These are phyloP conservation scores for Pseudonitzschia multiseries DNA, from an alignment of 108 stramenopile genomes.

Conservation along the genomic window DNA sequence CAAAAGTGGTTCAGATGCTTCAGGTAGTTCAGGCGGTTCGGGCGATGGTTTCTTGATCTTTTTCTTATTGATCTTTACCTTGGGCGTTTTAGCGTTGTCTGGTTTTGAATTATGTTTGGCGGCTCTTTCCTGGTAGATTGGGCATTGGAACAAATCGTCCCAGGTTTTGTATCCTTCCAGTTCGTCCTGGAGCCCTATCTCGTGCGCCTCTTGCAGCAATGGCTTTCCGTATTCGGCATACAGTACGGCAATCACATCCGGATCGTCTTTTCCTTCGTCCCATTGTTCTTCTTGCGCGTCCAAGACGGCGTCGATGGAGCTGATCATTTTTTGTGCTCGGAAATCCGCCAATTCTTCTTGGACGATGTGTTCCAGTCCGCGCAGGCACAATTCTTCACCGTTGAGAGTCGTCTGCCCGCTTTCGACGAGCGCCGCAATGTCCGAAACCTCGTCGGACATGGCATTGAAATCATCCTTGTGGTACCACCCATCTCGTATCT, in stretches of 20 bases:
- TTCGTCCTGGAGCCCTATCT: constrained; percentile 33
- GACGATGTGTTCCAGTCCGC: constrained; percentile 39
- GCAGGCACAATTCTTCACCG: constrained; percentile 37
- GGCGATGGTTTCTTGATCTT: not conserved
- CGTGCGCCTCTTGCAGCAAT: constrained; percentile 30
- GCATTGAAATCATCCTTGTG: constrained; percentile 41
- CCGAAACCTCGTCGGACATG: constrained; percentile 43
- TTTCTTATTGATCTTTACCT: constrained; percentile 11
- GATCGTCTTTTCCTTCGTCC: constrained; percentile 39
- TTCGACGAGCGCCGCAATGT: constrained; percentile 32
- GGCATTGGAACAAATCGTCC: not conserved
- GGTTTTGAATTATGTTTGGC: not conserved
- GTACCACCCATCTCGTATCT: constrained; percentile 37
- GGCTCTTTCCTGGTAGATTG: not conserved
- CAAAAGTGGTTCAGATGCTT: not conserved
- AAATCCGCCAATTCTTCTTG: constrained; percentile 44
- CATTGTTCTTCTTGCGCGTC: constrained; percentile 44
- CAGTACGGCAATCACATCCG: constrained; percentile 33
- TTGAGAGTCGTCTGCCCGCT: constrained; percentile 24
- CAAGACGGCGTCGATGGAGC: constrained; percentile 42
- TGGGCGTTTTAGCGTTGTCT: not conserved
- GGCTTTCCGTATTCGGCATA: constrained; percentile 38
- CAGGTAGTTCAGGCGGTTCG: not conserved
- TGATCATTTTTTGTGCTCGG: constrained; percentile 45
- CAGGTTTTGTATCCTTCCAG: constrained; percentile 21